These are phyloP conservation scores for Hemileccinum impolitum DNA, from an alignment of 768 basidiomycete species.

Conservation along the genomic window DNA sequence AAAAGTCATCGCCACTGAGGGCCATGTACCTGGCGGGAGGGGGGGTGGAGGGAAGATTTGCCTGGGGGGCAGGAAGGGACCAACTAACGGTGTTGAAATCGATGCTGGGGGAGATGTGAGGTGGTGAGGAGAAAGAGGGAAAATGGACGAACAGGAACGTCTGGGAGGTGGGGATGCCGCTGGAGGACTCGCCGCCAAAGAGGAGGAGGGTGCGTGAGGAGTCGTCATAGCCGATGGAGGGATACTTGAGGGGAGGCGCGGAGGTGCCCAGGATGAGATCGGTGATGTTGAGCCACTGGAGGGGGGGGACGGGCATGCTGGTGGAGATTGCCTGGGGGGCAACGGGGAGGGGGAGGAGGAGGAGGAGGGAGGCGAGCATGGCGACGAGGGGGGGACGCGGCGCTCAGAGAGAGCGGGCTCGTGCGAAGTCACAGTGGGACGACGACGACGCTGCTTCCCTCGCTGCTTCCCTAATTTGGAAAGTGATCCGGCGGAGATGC, in stretches of 20 bases:
- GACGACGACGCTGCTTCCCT: constrained; percentile 11
- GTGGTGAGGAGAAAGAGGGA: neutral
- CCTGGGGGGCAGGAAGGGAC: constrained; percentile 53
- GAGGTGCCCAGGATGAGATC: constrained; percentile 50
- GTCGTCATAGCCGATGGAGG: constrained; percentile 58
- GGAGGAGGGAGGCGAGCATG: constrained; percentile 7
- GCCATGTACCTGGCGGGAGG: constrained; percentile 67
- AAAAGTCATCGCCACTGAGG: constrained; percentile 64
- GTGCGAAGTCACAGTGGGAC: constrained; percentile 11
- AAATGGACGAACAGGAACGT: constrained; percentile 59
- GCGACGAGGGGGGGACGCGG: neutral
- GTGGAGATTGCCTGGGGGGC: constrained; percentile 51
- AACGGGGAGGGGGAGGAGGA: constrained; percentile 18
- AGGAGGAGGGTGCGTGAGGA: constrained; percentile 57
- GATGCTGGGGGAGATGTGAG: constrained; percentile 41
- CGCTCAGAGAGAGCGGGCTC: constrained; percentile 29
- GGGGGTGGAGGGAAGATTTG: constrained; percentile 38
- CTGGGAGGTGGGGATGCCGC: constrained; percentile 56
- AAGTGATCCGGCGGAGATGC: constrained; percentile 2
- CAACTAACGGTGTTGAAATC: constrained; percentile 60
- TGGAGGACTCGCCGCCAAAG: constrained; percentile 72
- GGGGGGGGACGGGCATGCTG: constrained; percentile 40
- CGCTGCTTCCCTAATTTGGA: constrained; percentile 12
- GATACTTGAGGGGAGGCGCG: constrained; percentile 63
- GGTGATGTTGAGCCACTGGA: constrained; percentile 68